Evolutionary conservation across 306 rosid species (phyloP).

Genomic region (Cyamopsis tetragonoloba): DNA sequence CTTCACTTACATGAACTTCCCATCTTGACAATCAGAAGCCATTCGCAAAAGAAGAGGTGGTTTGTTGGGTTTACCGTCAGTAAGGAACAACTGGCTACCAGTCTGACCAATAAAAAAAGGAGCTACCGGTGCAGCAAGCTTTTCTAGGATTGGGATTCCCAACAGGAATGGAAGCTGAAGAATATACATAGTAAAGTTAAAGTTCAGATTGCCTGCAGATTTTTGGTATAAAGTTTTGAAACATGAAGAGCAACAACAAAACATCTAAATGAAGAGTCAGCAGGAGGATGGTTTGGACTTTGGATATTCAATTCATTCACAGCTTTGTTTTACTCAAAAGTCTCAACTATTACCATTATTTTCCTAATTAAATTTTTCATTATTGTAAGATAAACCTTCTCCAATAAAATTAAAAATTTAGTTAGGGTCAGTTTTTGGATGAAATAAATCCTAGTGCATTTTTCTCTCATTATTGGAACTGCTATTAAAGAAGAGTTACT

Average conservation of each 20-base stretch:
- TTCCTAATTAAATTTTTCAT: not conserved
- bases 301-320: slow-evolving; percentile 1
- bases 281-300: not conserved
- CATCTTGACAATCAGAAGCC: slow-evolving; percentile 85
- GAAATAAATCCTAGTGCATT: not conserved
- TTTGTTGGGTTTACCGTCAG: slow-evolving; percentile 80
- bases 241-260: slow-evolving; percentile 1
- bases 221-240: slow-evolving; percentile 23
- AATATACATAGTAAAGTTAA: slow-evolving; percentile 23
- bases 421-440: slow-evolving; percentile 1
- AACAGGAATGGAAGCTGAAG: slow-evolving; percentile 86
- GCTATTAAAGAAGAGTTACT: not conserved
- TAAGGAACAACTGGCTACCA: slow-evolving; percentile 92
- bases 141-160: slow-evolving; percentile 82
- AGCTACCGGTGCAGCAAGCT: slow-evolving; percentile 80
- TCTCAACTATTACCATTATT: not conserved
- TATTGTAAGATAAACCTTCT: not conserved
- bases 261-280: not conserved
- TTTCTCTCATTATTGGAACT: not conserved
- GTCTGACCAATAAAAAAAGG: slow-evolving; percentile 80
- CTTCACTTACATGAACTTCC: slow-evolving; percentile 71
- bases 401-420: not conserved
- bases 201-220: not conserved
- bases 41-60: slow-evolving; percentile 92
- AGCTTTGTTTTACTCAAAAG: not conserved